Base-by-base conservation (phyloP, 208 protist species). In the Wallacemonas sp. region DNA sequence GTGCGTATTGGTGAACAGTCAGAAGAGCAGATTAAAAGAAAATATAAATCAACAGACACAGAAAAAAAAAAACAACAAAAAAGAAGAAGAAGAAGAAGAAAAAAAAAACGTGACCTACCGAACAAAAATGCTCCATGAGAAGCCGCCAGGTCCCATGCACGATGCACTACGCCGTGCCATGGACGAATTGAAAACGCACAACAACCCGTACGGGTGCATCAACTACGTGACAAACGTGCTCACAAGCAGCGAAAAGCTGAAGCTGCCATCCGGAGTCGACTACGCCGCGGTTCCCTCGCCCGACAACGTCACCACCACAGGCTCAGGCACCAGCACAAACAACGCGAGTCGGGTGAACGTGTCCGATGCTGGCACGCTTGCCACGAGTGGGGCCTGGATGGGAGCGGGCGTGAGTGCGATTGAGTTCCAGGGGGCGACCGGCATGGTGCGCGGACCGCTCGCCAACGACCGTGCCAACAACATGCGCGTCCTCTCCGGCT, bases 111-210 rank as follows among this genome's bases (percentile, higher is more conserved):
- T n/a, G n/a, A n/a, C n/a, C n/a, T n/a, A n/a, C n/a, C n/a, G n/a
- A n/a, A 22, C 17, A n/a, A n/a, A 2, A 19, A 82, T 80, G 74
- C 62, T 79, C 12, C 82, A 72, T 33, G 84, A 91, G 26, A 90
- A 83, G 49, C 75, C 88, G 6, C 49, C 68, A 0, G 80, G 77
- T 36, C 69, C 62, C 24, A 90, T 94, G 82, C 88, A 90, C 59
- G 84, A 91, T 34, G 67, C 71, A 31, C 75, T 94, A 30, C 79
- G 82, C 8, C 81, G 77, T n/a, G 80, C 77, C 14, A 62, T 85
- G 38, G 84, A 94, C 14, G 79, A 91, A 38, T 45, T 94, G 33
- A 74, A 78, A 15, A 27, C 75, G 19, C 69, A 82, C 71, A 80
- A 79, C 64, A 94, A 94, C 62, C 69, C 77, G 12, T 70, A 90